phyloP scores from a whole-genome alignment of 1,284 basidiomycete genomes.

The Baeospora myosura region DNA sequence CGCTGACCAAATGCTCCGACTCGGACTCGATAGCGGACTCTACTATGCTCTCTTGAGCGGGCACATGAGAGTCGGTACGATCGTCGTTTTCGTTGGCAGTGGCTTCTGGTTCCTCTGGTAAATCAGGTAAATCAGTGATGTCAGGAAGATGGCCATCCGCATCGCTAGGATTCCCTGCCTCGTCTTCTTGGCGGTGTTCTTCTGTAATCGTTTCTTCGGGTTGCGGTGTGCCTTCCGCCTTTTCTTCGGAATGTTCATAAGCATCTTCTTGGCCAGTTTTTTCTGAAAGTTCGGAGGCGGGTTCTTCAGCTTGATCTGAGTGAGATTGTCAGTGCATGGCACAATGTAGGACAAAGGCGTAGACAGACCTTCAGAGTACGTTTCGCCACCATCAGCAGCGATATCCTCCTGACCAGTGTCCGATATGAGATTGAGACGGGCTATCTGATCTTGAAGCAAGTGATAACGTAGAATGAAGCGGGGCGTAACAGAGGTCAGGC shows the following conservation, averaged over 20 bases:
- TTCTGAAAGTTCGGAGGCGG: not conserved
- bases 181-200: not conserved
- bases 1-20: not conserved
- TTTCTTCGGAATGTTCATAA: not conserved
- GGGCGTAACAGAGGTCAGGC: slow-evolving; percentile 41
- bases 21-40: not conserved
- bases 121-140: too few species aligned
- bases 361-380: slow-evolving; percentile 4
- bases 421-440: slow-evolving; percentile 32
- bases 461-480: slow-evolving; percentile 67
- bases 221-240: not conserved
- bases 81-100: too few species aligned
- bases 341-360: not conserved
- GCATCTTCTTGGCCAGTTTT: not conserved
- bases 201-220: not conserved
- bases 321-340: not conserved
- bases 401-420: slow-evolving; percentile 16
- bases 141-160: too few species aligned
- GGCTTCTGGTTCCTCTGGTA: too few species aligned
- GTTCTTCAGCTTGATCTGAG: slow-evolving; percentile 1
- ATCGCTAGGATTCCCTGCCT: not conserved
- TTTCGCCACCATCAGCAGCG: slow-evolving; percentile 14
- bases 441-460: slow-evolving; percentile 50
- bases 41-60: not conserved
- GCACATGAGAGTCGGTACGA: not conserved